These are phyloP conservation scores for Zarea fungicola DNA, from an alignment of 2,329 filamentous ascomycete species.

Conservation along the genomic window DNA sequence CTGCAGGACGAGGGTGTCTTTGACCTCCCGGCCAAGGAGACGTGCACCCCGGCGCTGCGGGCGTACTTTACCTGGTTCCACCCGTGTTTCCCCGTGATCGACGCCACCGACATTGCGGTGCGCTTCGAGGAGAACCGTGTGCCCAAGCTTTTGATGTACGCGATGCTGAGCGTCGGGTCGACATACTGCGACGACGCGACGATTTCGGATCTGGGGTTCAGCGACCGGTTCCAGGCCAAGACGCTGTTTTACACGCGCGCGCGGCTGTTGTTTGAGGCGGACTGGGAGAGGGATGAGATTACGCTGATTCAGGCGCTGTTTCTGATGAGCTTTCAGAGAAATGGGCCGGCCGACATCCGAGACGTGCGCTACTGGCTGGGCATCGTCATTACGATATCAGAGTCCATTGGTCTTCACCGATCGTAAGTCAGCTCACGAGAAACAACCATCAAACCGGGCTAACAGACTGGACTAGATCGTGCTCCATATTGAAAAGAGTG, in stretches of 20 bases:
- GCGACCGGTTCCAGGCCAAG: constrained; percentile 44
- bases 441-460: no score
- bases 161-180: constrained; percentile 50
- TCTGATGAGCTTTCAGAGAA: constrained; percentile 51
- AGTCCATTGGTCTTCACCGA: constrained; percentile 43
- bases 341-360: constrained; percentile 41
- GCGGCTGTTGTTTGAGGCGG: constrained; percentile 47
- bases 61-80: constrained; percentile 55
- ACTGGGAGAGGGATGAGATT: constrained; percentile 46
- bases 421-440: constrained; percentile 24
- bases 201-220: constrained; percentile 40
- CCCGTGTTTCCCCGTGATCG: constrained; percentile 50
- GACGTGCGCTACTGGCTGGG: constrained; percentile 47
- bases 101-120: constrained; percentile 38
- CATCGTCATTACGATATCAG: constrained; percentile 45
- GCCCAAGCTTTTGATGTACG: constrained; percentile 45
- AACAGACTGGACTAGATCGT: constrained; percentile 18
- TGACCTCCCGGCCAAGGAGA: constrained; percentile 37
- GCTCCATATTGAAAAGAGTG: constrained; percentile 22
- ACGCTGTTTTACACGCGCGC: constrained; percentile 45
- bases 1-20: constrained; percentile 41
- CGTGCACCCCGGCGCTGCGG: constrained; percentile 38
- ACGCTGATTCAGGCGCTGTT: constrained; percentile 47
- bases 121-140: constrained; percentile 35
- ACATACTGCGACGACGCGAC: constrained; percentile 46